Conservation (phyloP, 805 yeast species). For the Saccharomycopsis sp. region DNA sequence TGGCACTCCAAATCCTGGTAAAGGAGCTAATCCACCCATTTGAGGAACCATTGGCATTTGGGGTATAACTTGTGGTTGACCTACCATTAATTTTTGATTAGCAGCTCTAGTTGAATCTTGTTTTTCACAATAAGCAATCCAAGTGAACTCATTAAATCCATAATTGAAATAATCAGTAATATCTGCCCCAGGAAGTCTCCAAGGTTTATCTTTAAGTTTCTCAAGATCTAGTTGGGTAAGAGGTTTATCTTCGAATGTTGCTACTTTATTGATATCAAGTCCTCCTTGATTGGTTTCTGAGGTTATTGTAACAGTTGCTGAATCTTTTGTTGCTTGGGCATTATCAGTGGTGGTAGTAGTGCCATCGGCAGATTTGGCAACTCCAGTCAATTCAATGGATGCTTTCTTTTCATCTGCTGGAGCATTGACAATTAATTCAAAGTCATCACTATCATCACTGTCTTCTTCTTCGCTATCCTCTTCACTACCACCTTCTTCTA, state of each 20-base stretch:
- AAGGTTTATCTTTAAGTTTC: slow-evolving; percentile 85
- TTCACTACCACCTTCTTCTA: neutral
- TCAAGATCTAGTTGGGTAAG: slow-evolving; percentile 72
- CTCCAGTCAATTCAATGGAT: too few species aligned
- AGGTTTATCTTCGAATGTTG: slow-evolving; percentile 70
- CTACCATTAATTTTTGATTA: slow-evolving; percentile 13
- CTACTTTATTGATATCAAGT: slow-evolving; percentile 63
- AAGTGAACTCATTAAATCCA: slow-evolving; percentile 92
- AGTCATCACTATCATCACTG: slow-evolving; percentile 38
- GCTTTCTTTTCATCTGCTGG: slow-evolving; percentile 20
- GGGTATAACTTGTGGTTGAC: slow-evolving; percentile 3
- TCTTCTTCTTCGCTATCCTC: slow-evolving; percentile 1
- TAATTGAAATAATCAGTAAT: slow-evolving; percentile 89
- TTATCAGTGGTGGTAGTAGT: too few species aligned
- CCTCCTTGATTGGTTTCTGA: slow-evolving; percentile 25
- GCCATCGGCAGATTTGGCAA: too few species aligned
- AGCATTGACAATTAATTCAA: slow-evolving; percentile 71
- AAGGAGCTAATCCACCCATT: slow-evolving; percentile 2
- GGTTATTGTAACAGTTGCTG: slow-evolving; percentile 21
- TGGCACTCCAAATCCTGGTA: slow-evolving; percentile 13
- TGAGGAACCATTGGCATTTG: neutral
- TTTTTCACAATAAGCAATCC: slow-evolving; percentile 86
- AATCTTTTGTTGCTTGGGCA: too few species aligned
- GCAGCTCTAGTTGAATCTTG: slow-evolving; percentile 71
- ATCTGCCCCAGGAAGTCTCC: slow-evolving; percentile 98